Conservation (phyloP, 2,329 filamentous ascomycete genomes). For the Proliferodiscus dingleyae region DNA sequence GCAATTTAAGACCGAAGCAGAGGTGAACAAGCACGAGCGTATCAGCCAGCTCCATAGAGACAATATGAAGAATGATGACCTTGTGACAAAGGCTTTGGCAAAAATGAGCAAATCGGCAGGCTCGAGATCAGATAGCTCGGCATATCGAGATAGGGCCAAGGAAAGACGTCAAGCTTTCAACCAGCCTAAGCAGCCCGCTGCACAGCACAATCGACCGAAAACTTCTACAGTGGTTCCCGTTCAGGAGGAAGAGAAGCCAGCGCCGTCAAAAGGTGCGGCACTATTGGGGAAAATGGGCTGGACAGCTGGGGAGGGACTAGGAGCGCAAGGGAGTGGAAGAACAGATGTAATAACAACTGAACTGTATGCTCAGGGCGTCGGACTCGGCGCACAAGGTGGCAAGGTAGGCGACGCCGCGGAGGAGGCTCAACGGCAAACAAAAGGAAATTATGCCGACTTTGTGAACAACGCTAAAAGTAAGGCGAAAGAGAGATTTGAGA, state of each 20-base stretch:
- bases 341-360: conserved; percentile 60
- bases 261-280: conserved; percentile 58
- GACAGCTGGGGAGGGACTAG: conserved; percentile 60
- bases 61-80: conserved; percentile 47
- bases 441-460: conserved; percentile 56
- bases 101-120: conserved; percentile 34
- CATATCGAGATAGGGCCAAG: conserved; percentile 56
- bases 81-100: conserved; percentile 35
- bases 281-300: conserved; percentile 71
- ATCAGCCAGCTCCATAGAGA: conserved; percentile 52
- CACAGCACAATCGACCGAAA: conserved; percentile 33
- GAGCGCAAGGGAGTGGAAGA: conserved; percentile 56
- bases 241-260: conserved; percentile 34
- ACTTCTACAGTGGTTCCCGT: conserved; percentile 17
- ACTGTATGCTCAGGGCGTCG: conserved; percentile 63
- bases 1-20: conserved; percentile 48
- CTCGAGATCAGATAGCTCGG: conserved; percentile 16
- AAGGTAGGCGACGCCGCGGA: conserved; percentile 63
- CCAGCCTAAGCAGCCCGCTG: conserved; percentile 50
- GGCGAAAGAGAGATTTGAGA: conserved; percentile 61
- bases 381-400: conserved; percentile 64
- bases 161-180: conserved; percentile 60
- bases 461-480: conserved; percentile 60
- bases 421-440: conserved; percentile 58
- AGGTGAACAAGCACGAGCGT: conserved; percentile 56